Base-by-base conservation (phyloP, 1,284 basidiomycete genomes). In the Mycena sp. region DNA sequence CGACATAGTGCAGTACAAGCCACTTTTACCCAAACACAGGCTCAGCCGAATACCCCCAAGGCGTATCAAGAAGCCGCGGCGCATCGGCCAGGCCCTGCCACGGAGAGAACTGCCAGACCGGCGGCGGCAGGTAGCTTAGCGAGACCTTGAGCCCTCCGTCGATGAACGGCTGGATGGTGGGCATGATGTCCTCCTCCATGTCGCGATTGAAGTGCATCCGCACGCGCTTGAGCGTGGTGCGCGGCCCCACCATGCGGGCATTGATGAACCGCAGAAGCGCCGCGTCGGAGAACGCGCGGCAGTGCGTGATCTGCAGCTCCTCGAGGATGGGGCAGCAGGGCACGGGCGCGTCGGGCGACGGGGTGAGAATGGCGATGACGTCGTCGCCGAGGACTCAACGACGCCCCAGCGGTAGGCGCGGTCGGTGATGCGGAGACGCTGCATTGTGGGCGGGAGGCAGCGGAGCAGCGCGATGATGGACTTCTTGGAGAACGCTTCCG, bases 61-160 rank as follows among this genome's bases (percentile, higher is more conserved):
- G 32, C 32, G 32, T n/a, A n/a, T n/a, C n/a, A n/a, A n/a, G n/a
- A n/a, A n/a, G 32, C 14, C 32, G 7, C 30, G 59, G 53, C 12
- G 45, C 45, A 26, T 61, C 60, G 12, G n/a, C 7, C 19, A 61
- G 29, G 9, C 60, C 60, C 23, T 37, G 19, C 60, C 60, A 61
- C 2, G 60, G 60, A 11, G 60, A 61, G 37, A 44, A 50, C 6
- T 44, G 52, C 21, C 16, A 32, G 3, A 21, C 4, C 10, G 12
- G 11, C 6, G 51, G 35, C 5, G 50, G 2, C 10, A 19, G 16
- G 23, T 61, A 38, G 16, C 6, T 40, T 29, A 55, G 38, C 12
- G 30, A 17, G 30, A 50, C 30, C 37, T n/a, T 19, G 29, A 52
- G 51, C 28, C 57, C 57, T n/a, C 2, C 28, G 17, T 29, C 41